Percentiles rank a stretch among this genome's conserved stretches.
Evolutionary conservation across 164 flowering plant genomes (phyloP).

Genomic region (Vitis labrusca): DNA sequence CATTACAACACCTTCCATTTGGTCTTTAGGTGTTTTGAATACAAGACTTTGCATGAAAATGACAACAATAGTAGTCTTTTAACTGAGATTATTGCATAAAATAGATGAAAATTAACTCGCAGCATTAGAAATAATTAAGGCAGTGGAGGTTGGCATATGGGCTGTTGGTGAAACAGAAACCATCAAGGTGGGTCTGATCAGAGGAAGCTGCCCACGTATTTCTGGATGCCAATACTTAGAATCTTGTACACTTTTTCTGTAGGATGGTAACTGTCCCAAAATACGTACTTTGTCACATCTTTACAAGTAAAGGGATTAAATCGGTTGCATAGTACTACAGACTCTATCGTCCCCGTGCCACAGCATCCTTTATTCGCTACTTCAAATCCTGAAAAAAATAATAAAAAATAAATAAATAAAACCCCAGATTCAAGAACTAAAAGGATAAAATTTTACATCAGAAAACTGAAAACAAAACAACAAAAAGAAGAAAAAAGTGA

Average conservation of each 20-base stretch:
- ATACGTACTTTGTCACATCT: conserved; percentile 17
- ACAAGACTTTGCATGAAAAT: too few relatives aligned
- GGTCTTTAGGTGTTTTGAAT: too few relatives aligned
- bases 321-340: conserved; percentile 23
- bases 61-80: too few relatives aligned
- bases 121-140: too few relatives aligned
- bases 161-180: too few relatives aligned
- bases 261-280: conserved; percentile 41
- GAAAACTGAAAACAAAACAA: too few relatives aligned
- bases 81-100: too few relatives aligned
- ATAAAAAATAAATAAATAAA: neutral
- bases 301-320: conserved; percentile 6
- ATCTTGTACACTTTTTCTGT: conserved; percentile 19
- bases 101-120: too few relatives aligned
- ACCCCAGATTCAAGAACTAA: neutral
- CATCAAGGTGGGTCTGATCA: neutral
- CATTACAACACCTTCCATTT: too few relatives aligned
- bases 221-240: neutral
- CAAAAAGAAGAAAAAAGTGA: too few relatives aligned
- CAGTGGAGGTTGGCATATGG: too few relatives aligned
- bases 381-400: conserved; percentile 27
- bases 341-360: conserved; percentile 44
- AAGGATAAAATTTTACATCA: neutral
- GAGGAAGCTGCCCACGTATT: conserved; percentile 3
- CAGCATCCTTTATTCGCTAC: conserved; percentile 42